phyloP scores from a whole-genome alignment of 2,329 filamentous ascomycete genomes.

The Fusarium sp. region DNA sequence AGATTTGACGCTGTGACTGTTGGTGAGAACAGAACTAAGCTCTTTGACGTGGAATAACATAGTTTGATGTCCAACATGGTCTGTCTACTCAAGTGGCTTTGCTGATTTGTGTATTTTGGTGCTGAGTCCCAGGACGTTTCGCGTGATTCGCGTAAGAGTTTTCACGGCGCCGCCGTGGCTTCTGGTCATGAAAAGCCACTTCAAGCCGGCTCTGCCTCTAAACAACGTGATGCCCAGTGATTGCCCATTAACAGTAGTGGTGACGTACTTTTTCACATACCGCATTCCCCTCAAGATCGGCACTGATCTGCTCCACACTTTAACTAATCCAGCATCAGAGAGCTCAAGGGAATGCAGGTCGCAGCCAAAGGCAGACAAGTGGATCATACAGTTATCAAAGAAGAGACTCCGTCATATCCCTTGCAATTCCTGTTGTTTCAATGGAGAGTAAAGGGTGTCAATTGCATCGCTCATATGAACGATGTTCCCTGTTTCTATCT shows the following conservation, averaged over 20 bases:
- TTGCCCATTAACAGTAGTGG: not conserved
- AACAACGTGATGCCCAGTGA: not conserved
- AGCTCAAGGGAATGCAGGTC: not conserved
- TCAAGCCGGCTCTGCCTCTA: not conserved
- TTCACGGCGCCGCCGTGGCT: not conserved
- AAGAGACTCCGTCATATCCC: too few relatives aligned
- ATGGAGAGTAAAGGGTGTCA: too few relatives aligned
- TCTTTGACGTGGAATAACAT: too few relatives aligned
- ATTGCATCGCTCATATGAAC: too few relatives aligned
- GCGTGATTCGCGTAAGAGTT: not conserved
- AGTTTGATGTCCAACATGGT: too few relatives aligned
- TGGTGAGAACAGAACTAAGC: not conserved
- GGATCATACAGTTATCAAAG: too few relatives aligned
- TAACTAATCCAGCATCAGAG: not conserved
- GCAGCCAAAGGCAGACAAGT: too few relatives aligned
- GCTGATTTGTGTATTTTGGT: not conserved
- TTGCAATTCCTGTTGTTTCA: too few relatives aligned
- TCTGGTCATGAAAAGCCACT: not conserved
- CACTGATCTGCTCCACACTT: not conserved
- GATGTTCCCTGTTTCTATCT: too few relatives aligned
- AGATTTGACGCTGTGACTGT: not conserved
- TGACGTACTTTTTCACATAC: slow-evolving; percentile 12
- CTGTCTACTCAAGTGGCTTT: accelerated
- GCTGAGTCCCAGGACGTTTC: too few relatives aligned
- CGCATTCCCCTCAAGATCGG: not conserved